Percentiles rank a stretch among this genome's conserved stretches.
These are phyloP conservation scores for Pythium brassicae DNA, from an alignment of 352 stramenopile genomes.

Conservation along the genomic window DNA sequence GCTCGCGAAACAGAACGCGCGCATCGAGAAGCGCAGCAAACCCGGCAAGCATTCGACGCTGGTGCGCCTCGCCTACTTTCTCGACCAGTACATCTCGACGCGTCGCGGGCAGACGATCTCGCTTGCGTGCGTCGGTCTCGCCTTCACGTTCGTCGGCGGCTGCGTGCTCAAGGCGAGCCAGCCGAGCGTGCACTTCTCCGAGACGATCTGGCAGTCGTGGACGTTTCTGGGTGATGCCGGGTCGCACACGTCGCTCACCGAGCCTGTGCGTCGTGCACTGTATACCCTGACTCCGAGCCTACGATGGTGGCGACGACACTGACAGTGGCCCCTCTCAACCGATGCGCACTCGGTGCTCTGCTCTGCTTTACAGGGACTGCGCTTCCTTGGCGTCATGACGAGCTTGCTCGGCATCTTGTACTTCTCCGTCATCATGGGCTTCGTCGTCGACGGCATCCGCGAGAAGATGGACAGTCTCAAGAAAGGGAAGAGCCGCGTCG, in stretches of 20 bases:
- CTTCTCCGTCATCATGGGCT: slow-evolving; percentile 89
- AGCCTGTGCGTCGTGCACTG: slow-evolving; percentile 16
- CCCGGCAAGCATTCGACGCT: slow-evolving; percentile 22
- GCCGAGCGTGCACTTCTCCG: slow-evolving; percentile 21
- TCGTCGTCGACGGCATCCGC: slow-evolving; percentile 84
- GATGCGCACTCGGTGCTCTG: not conserved
- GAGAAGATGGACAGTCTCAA: slow-evolving; percentile 88
- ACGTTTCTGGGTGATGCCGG: slow-evolving; percentile 56
- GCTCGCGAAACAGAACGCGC: slow-evolving; percentile 12
- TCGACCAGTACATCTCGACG: slow-evolving; percentile 70
- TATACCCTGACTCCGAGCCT: not conserved
- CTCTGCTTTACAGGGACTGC: slow-evolving; percentile 27
- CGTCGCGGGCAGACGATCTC: slow-evolving; percentile 45
- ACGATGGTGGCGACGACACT: not conserved
- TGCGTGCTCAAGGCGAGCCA: slow-evolving; percentile 36
- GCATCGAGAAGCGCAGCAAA: slow-evolving; percentile 13
- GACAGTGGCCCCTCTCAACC: no score
- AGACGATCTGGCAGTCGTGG: slow-evolving; percentile 62
- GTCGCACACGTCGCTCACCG: slow-evolving; percentile 32
- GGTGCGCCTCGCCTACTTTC: slow-evolving; percentile 43
- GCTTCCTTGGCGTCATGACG: slow-evolving; percentile 52
- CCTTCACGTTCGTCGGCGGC: slow-evolving; percentile 37
- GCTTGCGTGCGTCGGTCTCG: slow-evolving; percentile 33
- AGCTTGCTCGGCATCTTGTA: slow-evolving; percentile 75
- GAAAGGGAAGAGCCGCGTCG: slow-evolving; percentile 80